A percentile compares a stretch with the other conserved stretches of the same genome.
Evolutionary conservation across 371 early-diverging fungal species (phyloP).

Genomic region (Vavraia culicis): DNA sequence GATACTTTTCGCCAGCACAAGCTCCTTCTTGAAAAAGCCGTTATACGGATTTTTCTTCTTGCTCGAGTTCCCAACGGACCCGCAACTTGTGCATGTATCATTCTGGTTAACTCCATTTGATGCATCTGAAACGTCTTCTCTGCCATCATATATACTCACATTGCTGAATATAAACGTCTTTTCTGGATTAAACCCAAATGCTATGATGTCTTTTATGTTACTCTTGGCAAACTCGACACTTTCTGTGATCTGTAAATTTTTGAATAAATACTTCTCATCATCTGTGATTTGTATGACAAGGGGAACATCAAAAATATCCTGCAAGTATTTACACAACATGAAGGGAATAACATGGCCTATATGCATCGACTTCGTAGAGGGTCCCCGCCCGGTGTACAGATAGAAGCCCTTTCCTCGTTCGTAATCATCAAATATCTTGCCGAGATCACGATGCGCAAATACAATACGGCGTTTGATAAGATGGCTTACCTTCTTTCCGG

Average conservation of each 20-base stretch:
- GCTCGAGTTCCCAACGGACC: too few relatives aligned
- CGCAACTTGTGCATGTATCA: too few relatives aligned
- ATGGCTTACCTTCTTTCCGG: constrained; percentile 60
- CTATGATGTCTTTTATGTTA: constrained; percentile 87
- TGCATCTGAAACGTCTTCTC: too few relatives aligned
- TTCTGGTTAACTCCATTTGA: too few relatives aligned
- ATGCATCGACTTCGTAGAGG: constrained; percentile 81
- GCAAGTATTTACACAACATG: constrained; percentile 82
- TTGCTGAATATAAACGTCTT: constrained; percentile 95
- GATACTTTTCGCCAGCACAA: constrained; percentile 35
- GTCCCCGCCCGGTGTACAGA: constrained; percentile 98
- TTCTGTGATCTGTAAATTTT: constrained; percentile 63
- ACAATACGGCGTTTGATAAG: constrained; percentile 73
- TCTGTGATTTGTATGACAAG: constrained; percentile 95
- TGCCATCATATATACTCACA: constrained; percentile 59
- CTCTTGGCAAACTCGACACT: constrained; percentile 54
- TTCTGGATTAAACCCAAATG: constrained; percentile 83
- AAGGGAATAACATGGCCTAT: constrained; percentile 94
- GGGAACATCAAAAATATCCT: constrained; percentile 80
- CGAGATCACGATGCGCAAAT: constrained; percentile 90
- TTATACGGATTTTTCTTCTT: too few relatives aligned
- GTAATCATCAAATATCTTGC: constrained; percentile 58
- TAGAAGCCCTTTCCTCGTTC: constrained; percentile 75
- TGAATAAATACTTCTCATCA: constrained; percentile 94
- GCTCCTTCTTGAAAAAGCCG: constrained; percentile 44